Conservation (phyloP, 306 rosid genomes). For the Boehmeria nivea region DNA sequence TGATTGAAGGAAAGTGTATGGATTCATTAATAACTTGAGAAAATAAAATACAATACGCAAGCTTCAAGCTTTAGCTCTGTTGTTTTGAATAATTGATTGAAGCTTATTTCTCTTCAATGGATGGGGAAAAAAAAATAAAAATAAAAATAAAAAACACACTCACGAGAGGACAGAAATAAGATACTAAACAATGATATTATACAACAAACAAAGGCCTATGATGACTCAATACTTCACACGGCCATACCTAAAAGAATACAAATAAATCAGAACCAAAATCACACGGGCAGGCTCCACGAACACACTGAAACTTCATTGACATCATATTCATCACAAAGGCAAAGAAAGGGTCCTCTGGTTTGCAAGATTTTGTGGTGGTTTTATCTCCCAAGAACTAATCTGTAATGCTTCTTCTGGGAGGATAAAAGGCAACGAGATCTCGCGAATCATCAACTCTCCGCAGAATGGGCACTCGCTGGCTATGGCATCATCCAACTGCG, state of each 20-base stretch:
- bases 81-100: no score
- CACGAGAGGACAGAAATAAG: no score
- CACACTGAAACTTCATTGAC: neutral
- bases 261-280: no score
- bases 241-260: neutral
- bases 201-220: no score
- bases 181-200: neutral
- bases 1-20: no score
- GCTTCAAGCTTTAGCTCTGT: no score
- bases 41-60: no score
- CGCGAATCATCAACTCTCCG: slow-evolving; percentile 86
- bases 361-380: slow-evolving; percentile 45
- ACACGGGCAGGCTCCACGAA: neutral
- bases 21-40: no score
- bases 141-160: no score
- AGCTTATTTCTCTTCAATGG: no score
- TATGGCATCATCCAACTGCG: slow-evolving; percentile 87
- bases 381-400: slow-evolving; percentile 77
- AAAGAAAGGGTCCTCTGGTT: slow-evolving; percentile 63
- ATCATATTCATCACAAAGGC: slow-evolving; percentile 33
- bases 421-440: slow-evolving; percentile 78
- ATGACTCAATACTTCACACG: no score
- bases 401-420: slow-evolving; percentile 59
- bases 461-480: slow-evolving; percentile 97
- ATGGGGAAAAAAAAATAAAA: no score